Base-by-base conservation (phyloP, 306 rosid species). In the Crataegus laevigata region DNA sequence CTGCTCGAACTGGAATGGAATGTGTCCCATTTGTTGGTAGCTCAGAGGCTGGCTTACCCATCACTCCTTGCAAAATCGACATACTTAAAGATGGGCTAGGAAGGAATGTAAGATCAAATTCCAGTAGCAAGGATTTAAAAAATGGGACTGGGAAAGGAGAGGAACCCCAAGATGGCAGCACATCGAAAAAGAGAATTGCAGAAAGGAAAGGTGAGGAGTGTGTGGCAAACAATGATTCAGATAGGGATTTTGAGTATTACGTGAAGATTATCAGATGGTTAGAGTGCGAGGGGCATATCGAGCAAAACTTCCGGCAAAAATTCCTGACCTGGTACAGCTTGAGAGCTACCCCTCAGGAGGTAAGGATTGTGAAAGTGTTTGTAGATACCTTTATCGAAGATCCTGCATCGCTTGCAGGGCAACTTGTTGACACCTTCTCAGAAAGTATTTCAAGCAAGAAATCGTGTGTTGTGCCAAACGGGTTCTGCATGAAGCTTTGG, bases 401-500 rank as follows among this genome's bases (percentile, higher is more conserved):
- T 71, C 98, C 98, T 38, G 86, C 91, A 42, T 79, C 93, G 70
- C 97, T 96, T 77, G 98, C 99, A 3, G 98, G 85, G 82, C 99
- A 96, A 82, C 97, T 96, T 76, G 91, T 88, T 42, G 98, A 96
- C 79, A 89, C 99, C 66, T 96, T 96, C 83, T 81, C 98, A 18
- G 99, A 96, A 52, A 77, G 86, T 60, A 81, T 96, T 80, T 89
- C 98, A 18, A 80, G 96, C 89, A 89, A 83, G 81, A 88, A 83
- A 84, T 76, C 86, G 17, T 82, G 93, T 30, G 81, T 72, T 66
- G 98, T 90, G 75, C 90, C 96, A 1, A 76, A 87, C 26, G 97
- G 98, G 60, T 89, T 92, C 83, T 96, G 99, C 86, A 85, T 90
- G 96, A 90, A 90, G 88, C 93, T 96, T 75, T 94, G 94, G 93